Evolutionary conservation across 129 eudicot genomes (phyloP).

Genomic region (Chrysanthemum lavandulifolium): DNA sequence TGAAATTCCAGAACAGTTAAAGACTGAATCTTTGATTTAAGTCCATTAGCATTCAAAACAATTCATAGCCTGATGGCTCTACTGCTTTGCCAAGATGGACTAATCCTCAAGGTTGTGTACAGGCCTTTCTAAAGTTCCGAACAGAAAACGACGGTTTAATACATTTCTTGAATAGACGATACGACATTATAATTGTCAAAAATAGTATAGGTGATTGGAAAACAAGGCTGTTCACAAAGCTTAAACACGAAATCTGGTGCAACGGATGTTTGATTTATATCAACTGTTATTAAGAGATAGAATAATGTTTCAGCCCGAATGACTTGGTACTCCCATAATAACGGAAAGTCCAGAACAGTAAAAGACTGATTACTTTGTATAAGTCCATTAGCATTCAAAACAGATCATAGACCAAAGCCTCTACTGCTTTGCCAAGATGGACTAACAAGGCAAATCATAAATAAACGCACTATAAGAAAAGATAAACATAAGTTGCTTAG

Average conservation of each 20-base stretch:
- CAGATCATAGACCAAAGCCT: slow-evolving; percentile 29
- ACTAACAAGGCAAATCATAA: slow-evolving; percentile 1
- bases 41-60: slow-evolving; percentile 44
- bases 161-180: too few species aligned
- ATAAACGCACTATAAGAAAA: not conserved
- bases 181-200: not conserved
- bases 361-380: slow-evolving; percentile 18
- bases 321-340: slow-evolving; percentile 23
- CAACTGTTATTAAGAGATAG: not conserved
- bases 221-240: too few species aligned
- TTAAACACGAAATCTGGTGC: not conserved
- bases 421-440: slow-evolving; percentile 48
- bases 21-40: slow-evolving; percentile 23
- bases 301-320: slow-evolving; percentile 31
- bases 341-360: slow-evolving; percentile 26
- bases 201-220: too few species aligned
- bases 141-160: too few species aligned
- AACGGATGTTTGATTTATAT: not conserved
- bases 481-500: too few species aligned
- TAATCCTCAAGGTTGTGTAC: not conserved
- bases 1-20: slow-evolving; percentile 33
- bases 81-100: slow-evolving; percentile 41
- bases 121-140: too few species aligned
- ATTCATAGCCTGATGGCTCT: slow-evolving; percentile 28
- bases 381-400: slow-evolving; percentile 48